Base-by-base conservation (phyloP, 176 grass and related monocot genomes). In the Echinochloa phyllopogon region DNA sequence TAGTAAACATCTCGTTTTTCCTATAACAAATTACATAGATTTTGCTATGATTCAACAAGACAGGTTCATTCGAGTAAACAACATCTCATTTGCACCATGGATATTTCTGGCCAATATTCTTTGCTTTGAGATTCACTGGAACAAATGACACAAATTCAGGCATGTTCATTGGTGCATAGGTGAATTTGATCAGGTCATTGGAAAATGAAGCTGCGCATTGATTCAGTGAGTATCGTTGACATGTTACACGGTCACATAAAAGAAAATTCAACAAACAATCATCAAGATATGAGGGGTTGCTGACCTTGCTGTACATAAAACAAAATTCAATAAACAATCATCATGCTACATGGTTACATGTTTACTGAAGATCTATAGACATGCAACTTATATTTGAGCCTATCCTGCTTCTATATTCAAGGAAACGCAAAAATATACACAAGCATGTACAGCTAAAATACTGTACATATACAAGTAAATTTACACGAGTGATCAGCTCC, bases 381-480 rank as follows among this genome's bases (percentile, higher is more conserved):
- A 82, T 72, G 23, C 37, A 75, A 51, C 61, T 69, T 5, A 59
- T 45, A 63, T 38, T 52, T 20, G 6, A 33, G 8, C 48, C 17
- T 37, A 18, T 53, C 3, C 61, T 24, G 38, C 25, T 40, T 44
- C 78, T 82, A 62, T 69, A 75, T 72, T 56, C 14, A 56, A 61
- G n/a, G 29, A 15, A 68, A 21, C 41, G 18, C 68, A 6, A 74
- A 48, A 59, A 74, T 80, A 55, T 89, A 75, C 69, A 75, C 82
- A 82, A 4, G 14, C 27, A 15, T 77, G 63, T 44, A 44, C 33
- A 42, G 16, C 55, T 76, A 24, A 63, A 57, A 57, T 23, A 73
- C 71, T 82, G 25, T 65, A 78, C 77, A 85, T 52, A 39, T 83
- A 91, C 83, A 79, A 63, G 49, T 18, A 85, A 42, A 89, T 43